Percentiles rank a stretch among this genome's conserved stretches.
phyloP scores from a whole-genome alignment of 148 eudicot genomes.

The Agrostemma githago region DNA sequence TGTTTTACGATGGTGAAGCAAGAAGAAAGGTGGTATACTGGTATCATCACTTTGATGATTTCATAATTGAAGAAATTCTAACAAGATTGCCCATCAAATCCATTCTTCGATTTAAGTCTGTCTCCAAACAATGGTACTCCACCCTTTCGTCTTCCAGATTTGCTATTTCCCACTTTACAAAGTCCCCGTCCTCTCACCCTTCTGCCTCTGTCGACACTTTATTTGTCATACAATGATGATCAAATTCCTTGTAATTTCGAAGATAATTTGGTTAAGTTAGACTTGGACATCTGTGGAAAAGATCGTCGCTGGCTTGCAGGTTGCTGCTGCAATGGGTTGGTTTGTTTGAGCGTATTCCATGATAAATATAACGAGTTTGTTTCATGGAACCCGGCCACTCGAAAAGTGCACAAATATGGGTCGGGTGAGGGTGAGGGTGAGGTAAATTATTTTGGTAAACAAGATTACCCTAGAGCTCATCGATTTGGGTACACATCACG shows the following conservation, averaged over 20 bases:
- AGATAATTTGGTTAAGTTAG: background rate
- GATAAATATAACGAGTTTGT: background rate
- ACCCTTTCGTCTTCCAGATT: conserved; percentile 17
- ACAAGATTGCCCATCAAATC: conserved; percentile 13
- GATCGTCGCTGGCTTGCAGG: background rate
- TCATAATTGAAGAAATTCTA: conserved; percentile 8
- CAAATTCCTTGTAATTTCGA: background rate
- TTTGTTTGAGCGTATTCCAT: background rate
- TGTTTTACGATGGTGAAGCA: too few species aligned
- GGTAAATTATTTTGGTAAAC: too few species aligned
- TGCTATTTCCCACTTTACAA: background rate
- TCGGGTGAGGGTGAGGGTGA: too few species aligned
- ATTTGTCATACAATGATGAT: background rate
- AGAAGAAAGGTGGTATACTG: too few species aligned
- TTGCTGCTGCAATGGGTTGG: background rate
- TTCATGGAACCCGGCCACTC: conserved; percentile 4
- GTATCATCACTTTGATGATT: background rate
- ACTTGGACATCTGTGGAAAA: background rate
- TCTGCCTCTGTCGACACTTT: background rate
- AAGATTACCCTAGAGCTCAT: too few species aligned
- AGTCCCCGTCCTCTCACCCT: background rate
- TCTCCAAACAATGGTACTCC: conserved; percentile 24
- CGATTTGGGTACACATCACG: too few species aligned
- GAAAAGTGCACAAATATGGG: too few species aligned
- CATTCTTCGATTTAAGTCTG: conserved; percentile 5